Base-by-base conservation (phyloP, 495 filamentous ascomycete genomes). In the Penicillium herquei region DNA sequence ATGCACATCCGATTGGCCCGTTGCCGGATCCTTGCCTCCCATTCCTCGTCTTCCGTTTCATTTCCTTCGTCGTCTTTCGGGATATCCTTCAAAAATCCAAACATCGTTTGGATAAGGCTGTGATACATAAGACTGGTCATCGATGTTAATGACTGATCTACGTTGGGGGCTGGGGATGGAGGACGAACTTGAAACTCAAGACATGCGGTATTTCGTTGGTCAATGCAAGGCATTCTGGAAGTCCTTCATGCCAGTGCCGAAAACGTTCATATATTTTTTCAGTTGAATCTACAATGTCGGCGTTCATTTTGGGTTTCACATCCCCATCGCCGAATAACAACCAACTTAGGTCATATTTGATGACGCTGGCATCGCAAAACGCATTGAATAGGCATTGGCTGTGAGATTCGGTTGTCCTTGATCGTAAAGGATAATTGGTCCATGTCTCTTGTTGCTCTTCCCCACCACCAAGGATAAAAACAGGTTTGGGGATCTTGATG, bases 131-230 rank as follows among this genome's bases (percentile, higher is more conserved):
- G 46, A 21, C 44, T 55, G 44, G 9, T 50, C 47, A 39, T 6
- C 7, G 11, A 4, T 12, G 47, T 50, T 35, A 50, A 31, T 13
- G 13, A 39, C 9, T 17, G 6, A 39, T 13, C 32, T 26, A 14
- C 3, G 9, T 6, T 37, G 13, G 12, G 5, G n/a, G n/a, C n/a
- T 50, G 18, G 47, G 11, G 6, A 11, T 33, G 13, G 14, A n/a
- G 13, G 6, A 58, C 72, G 40, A 44, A 75, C 72, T 72, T 70
- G 7, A 73, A 49, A 26, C 56, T 54, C 11, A 75, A 51, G 8
- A 71, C 51, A 53, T 73, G 68, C 7, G 72, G 70, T 3, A 52
- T 41, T 9, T 48, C 58, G 5, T 61, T 61, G 12, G 59, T 59
- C 4, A 42, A 52, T 11, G 42, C 45, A 5, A 70, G 49, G 46